A percentile compares a stretch with the other conserved stretches of the same genome.
Evolutionary conservation across 2,329 filamentous ascomycete species (phyloP).

Genomic region (Huntiella omanensis): DNA sequence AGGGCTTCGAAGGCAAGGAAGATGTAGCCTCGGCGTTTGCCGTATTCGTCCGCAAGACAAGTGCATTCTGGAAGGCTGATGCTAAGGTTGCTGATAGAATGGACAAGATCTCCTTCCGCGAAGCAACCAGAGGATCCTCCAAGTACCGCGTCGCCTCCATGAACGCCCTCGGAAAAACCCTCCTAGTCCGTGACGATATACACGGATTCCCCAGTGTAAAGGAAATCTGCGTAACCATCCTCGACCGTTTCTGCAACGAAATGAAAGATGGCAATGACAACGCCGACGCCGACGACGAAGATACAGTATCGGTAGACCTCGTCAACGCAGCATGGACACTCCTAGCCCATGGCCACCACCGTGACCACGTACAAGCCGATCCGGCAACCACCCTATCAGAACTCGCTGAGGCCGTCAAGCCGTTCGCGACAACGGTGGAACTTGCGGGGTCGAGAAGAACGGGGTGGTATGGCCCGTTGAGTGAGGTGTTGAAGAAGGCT

Average conservation of each 20-base stretch:
- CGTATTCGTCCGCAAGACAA: constrained; percentile 50
- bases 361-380: constrained; percentile 20
- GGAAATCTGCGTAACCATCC: constrained; percentile 20
- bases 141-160: constrained; percentile 63
- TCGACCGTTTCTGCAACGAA: neutral
- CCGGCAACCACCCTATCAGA: constrained; percentile 22
- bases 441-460: constrained; percentile 28
- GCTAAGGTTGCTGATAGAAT: constrained; percentile 38
- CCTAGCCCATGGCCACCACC: constrained; percentile 30
- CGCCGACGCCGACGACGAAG: constrained; percentile 34
- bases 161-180: constrained; percentile 51
- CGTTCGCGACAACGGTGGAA: constrained; percentile 21
- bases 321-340: constrained; percentile 20
- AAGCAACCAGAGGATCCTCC: constrained; percentile 85
- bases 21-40: constrained; percentile 63
- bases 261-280: constrained; percentile 40
- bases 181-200: constrained; percentile 46
- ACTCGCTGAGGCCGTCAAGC: constrained; percentile 23
- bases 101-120: constrained; percentile 64
- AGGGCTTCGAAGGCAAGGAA: constrained; percentile 89
- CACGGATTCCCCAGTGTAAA: constrained; percentile 39
- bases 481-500: constrained; percentile 22
- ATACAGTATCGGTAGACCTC: neutral
- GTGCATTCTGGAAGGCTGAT: constrained; percentile 36
- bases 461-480: constrained; percentile 32